Evolutionary conservation across 441 rosid genomes (phyloP).

Genomic region (Pelargonium australe): DNA sequence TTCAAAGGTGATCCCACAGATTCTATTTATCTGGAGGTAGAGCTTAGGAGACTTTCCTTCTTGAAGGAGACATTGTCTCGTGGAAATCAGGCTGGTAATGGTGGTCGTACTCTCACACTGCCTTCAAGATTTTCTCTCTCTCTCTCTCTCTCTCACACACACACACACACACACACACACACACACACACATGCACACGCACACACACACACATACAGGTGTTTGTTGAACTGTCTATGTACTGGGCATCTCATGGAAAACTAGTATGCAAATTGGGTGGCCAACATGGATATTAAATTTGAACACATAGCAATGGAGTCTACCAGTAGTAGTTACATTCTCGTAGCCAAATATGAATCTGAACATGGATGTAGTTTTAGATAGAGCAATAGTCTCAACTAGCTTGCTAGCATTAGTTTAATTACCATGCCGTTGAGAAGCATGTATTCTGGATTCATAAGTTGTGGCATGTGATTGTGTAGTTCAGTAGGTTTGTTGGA

Average conservation of each 20-base stretch:
- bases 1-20: conserved; percentile 75
- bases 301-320: no score
- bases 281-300: no score
- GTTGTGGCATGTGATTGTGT: no score
- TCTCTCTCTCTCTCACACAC: conserved; percentile 12
- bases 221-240: conserved; percentile 1
- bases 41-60: conserved; percentile 60
- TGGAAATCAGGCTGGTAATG: conserved; percentile 41
- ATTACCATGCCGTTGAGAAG: no score
- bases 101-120: conserved; percentile 42
- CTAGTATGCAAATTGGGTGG: no score
- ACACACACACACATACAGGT: background rate
- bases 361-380: no score
- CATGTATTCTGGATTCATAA: no score
- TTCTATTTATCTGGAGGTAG: conserved; percentile 84
- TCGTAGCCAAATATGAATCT: no score
- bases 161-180: conserved; percentile 19
- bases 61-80: conserved; percentile 49
- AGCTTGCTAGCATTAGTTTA: no score
- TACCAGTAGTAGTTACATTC: no score
- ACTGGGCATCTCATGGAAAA: background rate
- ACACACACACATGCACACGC: conserved; percentile 16
- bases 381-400: no score
- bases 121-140: conserved; percentile 58
- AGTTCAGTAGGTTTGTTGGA: no score